Conservation (phyloP, 1,284 basidiomycete species). For the Malassezia japonica region DNA sequence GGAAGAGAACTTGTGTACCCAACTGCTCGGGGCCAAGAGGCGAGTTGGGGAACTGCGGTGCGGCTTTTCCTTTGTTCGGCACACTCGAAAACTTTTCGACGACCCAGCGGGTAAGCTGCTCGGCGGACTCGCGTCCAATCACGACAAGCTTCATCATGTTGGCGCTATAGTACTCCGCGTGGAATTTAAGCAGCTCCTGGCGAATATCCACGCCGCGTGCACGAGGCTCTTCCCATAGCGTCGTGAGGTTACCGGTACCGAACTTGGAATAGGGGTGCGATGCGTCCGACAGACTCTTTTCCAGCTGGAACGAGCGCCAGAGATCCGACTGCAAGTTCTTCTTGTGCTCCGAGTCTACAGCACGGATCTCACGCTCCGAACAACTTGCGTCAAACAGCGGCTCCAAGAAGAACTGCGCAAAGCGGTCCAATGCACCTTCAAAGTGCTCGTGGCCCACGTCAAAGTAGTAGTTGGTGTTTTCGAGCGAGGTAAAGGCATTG, state of each 20-base stretch:
- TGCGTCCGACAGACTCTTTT: slow-evolving; percentile 68
- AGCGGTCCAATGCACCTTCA: slow-evolving; percentile 73
- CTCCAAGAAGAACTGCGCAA: slow-evolving; percentile 85
- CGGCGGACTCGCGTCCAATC: slow-evolving; percentile 76
- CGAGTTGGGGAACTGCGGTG: slow-evolving; percentile 66
- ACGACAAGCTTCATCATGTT: slow-evolving; percentile 86
- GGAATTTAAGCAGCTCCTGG: slow-evolving; percentile 87
- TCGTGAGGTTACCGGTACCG: slow-evolving; percentile 78
- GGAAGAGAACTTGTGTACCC: slow-evolving; percentile 71
- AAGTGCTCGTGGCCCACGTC: slow-evolving; percentile 79
- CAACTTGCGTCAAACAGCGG: slow-evolving; percentile 85
- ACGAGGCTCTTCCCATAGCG: slow-evolving; percentile 60
- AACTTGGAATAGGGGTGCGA: slow-evolving; percentile 89
- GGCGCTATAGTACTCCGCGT: slow-evolving; percentile 83
- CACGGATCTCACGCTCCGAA: slow-evolving; percentile 86
- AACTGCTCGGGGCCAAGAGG: slow-evolving; percentile 51
- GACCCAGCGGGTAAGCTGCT: slow-evolving; percentile 64
- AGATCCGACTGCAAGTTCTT: slow-evolving; percentile 92
- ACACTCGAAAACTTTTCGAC: slow-evolving; percentile 69
- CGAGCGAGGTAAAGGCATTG: slow-evolving; percentile 88
- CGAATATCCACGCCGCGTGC: slow-evolving; percentile 70
- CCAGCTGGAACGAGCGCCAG: slow-evolving; percentile 94
- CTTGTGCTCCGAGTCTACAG: slow-evolving; percentile 95
- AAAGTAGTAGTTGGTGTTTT: slow-evolving; percentile 89
- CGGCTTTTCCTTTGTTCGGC: slow-evolving; percentile 58